Percentiles rank a stretch among this genome's conserved stretches.
phyloP scores from a whole-genome alignment of 495 filamentous ascomycete genomes.

The Lophium mytilinum region DNA sequence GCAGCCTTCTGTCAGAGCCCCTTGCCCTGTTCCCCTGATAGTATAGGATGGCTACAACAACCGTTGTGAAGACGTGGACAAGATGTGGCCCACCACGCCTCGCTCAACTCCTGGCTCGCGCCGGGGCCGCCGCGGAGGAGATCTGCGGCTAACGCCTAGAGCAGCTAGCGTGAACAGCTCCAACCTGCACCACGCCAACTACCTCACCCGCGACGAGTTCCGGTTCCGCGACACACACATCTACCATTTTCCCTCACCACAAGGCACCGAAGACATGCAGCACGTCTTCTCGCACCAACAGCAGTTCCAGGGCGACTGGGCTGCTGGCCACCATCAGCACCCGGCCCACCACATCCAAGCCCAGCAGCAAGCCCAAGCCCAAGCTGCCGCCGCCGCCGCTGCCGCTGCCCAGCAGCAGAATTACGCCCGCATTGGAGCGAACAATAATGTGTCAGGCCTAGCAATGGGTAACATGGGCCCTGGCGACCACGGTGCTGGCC shows the following conservation, averaged over 20 bases:
- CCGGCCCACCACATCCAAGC: conserved; percentile 55
- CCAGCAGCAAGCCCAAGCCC: conserved; percentile 46
- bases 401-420: conserved; percentile 67
- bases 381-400: conserved; percentile 56
- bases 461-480: conserved; percentile 7
- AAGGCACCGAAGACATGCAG: conserved; percentile 2
- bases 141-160: neutral
- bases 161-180: neutral
- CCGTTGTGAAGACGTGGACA: too few relatives aligned
- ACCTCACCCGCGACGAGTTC: too few relatives aligned
- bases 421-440: conserved; percentile 66
- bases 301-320: conserved; percentile 62
- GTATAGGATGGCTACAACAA: too few relatives aligned
- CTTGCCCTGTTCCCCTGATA: too few relatives aligned
- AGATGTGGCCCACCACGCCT: too few relatives aligned
- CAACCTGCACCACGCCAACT: neutral
- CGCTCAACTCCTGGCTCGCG: too few relatives aligned
- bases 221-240: too few relatives aligned
- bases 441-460: conserved; percentile 40
- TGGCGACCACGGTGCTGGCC: neutral
- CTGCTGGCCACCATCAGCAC: conserved; percentile 51
- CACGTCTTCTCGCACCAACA: conserved; percentile 73
- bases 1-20: too few relatives aligned
- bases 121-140: too few relatives aligned
- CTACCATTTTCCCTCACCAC: neutral